phyloP scores from a whole-genome alignment of 768 basidiomycete genomes.

The Mycena filopes region DNA sequence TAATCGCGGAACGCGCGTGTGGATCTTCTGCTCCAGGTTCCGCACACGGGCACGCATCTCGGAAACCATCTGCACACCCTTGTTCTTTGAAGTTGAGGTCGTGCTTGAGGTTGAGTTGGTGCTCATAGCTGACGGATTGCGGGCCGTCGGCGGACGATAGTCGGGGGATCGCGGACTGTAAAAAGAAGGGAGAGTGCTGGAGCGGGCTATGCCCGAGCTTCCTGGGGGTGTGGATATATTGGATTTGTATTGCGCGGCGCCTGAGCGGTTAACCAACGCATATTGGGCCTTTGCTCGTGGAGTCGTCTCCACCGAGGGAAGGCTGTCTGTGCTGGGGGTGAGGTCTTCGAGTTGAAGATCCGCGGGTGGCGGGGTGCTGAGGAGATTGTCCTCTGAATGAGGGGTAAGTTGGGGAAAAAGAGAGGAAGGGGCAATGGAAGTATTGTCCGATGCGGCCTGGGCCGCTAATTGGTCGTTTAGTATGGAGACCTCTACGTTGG shows the following conservation, averaged over 20 bases:
- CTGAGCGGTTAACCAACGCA: slow-evolving; percentile 61
- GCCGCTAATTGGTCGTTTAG: slow-evolving; percentile 77
- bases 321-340: slow-evolving; percentile 54
- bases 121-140: slow-evolving; percentile 51
- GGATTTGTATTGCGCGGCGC: slow-evolving; percentile 57
- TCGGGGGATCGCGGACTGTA: slow-evolving; percentile 60
- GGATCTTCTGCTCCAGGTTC: slow-evolving; percentile 87
- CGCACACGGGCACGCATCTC: slow-evolving; percentile 90
- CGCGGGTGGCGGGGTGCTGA: slow-evolving; percentile 66
- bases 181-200: slow-evolving; percentile 65
- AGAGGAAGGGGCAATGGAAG: slow-evolving; percentile 48
- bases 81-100: slow-evolving; percentile 75
- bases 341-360: slow-evolving; percentile 72
- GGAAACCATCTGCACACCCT: slow-evolving; percentile 91
- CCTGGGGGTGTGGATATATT: slow-evolving; percentile 58
- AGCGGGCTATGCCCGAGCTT: slow-evolving; percentile 59
- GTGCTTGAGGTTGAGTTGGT: slow-evolving; percentile 57
- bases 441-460: slow-evolving; percentile 34
- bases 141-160: slow-evolving; percentile 48
- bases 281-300: slow-evolving; percentile 55
- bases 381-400: slow-evolving; percentile 65
- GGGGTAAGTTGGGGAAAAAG: slow-evolving; percentile 41
- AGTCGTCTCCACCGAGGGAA: slow-evolving; percentile 48
- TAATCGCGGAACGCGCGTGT: slow-evolving; percentile 85
- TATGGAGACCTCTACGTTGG: slow-evolving; percentile 85